Evolutionary conservation across 164 flowering plant species (phyloP).

Genomic region (grape (Vitis vinifera)): DNA sequence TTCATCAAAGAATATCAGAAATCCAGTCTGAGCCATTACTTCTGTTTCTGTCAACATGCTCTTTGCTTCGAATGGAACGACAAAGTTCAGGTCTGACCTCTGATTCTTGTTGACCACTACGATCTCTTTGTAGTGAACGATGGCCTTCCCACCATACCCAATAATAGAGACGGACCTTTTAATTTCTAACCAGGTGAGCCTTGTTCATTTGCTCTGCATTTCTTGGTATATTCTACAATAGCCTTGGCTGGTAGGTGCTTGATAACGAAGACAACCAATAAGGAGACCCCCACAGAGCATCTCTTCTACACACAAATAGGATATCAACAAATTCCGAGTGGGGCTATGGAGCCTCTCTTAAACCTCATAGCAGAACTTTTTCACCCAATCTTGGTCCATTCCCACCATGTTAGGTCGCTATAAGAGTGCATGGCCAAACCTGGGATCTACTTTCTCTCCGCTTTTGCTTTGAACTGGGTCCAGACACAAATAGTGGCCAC

Average conservation of each 20-base stretch:
- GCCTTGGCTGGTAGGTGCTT: constrained; percentile 89
- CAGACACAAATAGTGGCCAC: too few relatives aligned
- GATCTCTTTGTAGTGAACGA: constrained; percentile 50
- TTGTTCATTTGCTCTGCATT: constrained; percentile 45
- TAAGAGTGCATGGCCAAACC: too few relatives aligned
- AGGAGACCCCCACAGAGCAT: too few relatives aligned
- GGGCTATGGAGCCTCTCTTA: too few relatives aligned
- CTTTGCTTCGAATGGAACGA: constrained; percentile 57
- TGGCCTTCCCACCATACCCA: constrained; percentile 74
- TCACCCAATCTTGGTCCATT: too few relatives aligned
- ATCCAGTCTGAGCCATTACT: constrained; percentile 76
- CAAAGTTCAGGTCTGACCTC: constrained; percentile 49
- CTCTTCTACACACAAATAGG: too few relatives aligned
- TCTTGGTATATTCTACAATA: constrained; percentile 74
- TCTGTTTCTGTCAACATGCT: constrained; percentile 61
- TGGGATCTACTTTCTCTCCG: too few relatives aligned
- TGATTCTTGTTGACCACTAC: constrained; percentile 78
- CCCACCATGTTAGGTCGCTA: too few relatives aligned
- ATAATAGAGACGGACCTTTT: constrained; percentile 55
- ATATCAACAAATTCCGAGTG: too few relatives aligned
- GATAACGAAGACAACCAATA: too few relatives aligned
- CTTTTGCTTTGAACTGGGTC: too few relatives aligned
- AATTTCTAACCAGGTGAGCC: constrained; percentile 48
- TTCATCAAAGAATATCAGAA: constrained; percentile 59
- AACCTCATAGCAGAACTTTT: too few relatives aligned